Percentiles rank a stretch among this genome's conserved stretches.
phyloP scores from a whole-genome alignment of 768 basidiomycete genomes.

The Lactarius sp. region DNA sequence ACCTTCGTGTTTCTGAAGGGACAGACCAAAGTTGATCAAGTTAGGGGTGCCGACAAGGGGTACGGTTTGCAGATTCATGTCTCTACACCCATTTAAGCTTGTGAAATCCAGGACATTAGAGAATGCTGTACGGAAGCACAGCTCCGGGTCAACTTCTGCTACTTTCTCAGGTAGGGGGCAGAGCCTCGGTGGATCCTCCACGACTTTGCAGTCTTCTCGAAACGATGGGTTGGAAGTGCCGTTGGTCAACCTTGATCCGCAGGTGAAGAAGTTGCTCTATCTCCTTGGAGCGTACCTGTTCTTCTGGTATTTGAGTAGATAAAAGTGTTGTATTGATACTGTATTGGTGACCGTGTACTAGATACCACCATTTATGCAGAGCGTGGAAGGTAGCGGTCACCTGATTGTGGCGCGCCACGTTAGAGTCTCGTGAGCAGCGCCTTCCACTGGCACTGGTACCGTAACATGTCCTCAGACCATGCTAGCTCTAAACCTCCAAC shows the following conservation, averaged over 20 bases:
- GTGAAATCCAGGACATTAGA: slow-evolving; percentile 50
- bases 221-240: slow-evolving; percentile 34
- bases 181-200: slow-evolving; percentile 52
- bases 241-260: slow-evolving; percentile 55
- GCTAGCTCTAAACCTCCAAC: slow-evolving; percentile 8
- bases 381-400: slow-evolving; percentile 6
- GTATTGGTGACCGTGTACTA: background rate
- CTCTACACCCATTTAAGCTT: background rate
- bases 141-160: slow-evolving; percentile 35
- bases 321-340: background rate
- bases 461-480: slow-evolving; percentile 11
- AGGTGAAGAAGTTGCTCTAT: slow-evolving; percentile 58
- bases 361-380: too few relatives aligned
- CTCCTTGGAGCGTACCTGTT: slow-evolving; percentile 61
- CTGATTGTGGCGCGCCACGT: slow-evolving; percentile 6
- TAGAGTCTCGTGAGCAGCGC: background rate
- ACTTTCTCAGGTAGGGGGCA: slow-evolving; percentile 71
- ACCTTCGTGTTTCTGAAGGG: slow-evolving; percentile 79
- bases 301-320: slow-evolving; percentile 40
- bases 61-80: slow-evolving; percentile 33
- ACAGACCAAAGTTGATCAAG: slow-evolving; percentile 58
- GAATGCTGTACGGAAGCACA: slow-evolving; percentile 49
- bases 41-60: slow-evolving; percentile 67
- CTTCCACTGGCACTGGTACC: background rate
- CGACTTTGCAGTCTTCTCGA: slow-evolving; percentile 34